Evolutionary conservation across 768 basidiomycete genomes (phyloP), one percentile per base, ranked within the genome.

Genomic region (Gyrodon lividus): DNA sequence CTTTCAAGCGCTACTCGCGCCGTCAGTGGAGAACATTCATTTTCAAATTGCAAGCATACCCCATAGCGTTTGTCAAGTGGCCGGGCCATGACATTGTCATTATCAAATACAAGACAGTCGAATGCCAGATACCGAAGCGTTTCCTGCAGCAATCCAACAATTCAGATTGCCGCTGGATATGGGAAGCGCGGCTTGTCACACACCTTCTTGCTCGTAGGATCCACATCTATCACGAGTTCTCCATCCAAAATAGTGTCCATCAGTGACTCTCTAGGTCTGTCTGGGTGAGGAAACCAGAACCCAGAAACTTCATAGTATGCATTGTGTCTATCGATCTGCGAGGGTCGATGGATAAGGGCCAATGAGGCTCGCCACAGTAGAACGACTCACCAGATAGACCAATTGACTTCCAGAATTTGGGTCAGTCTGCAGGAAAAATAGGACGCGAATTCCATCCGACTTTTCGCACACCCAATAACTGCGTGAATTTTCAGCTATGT

Each of bases 401-500:
- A 65, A 67, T 67, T 89, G 87, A 43, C 71, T 76, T 58, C 74
- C 73, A 46, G 77, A 59, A 30, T 69, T 58, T 43, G 71, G 60
- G 74, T 87, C 76, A 45, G 86, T 79, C 67, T 79, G 74, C 44
- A 98, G 79, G 52, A 96, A 73, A 46, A 98, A 81, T 24, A 99
- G 75, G 35, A 98, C 90, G 31, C 97, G 84, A 46, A 99, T 67
- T 12, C 97, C 97, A 65, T 98, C 97, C 12, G 92, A 96, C 75
- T 98, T 98, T 75, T 99, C 97, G 72, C 94, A 97, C 38, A 99
- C 97, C 96, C 96, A 99, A 70, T 89, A 99, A 66, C 95, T 98
- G 65, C 42, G 23, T 28, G 42, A 43, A 43, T 48, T 19, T 43
- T 70, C 34, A 59, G 57, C 46, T 48, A 35, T 46, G 51, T 16